phyloP scores from a whole-genome alignment of 441 rosid species.

The Croton laevigatus region DNA sequence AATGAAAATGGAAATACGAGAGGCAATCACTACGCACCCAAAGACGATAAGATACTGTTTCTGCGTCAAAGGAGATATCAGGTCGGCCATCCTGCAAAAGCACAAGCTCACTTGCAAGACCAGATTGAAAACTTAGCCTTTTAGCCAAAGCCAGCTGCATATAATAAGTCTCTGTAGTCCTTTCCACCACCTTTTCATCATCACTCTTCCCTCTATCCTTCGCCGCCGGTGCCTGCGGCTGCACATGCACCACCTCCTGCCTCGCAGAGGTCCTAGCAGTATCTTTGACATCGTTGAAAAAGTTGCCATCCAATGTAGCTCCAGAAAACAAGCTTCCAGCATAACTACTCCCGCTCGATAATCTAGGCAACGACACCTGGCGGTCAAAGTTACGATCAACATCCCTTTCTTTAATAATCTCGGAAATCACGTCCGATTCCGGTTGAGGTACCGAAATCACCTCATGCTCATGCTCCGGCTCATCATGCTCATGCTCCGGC shows the following conservation, averaged over 20 bases:
- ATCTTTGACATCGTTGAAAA: conserved; percentile 57
- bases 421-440: conserved; percentile 30
- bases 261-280: conserved; percentile 30
- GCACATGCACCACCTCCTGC: conserved; percentile 33
- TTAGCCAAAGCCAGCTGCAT: conserved; percentile 77
- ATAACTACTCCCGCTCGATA: conserved; percentile 85
- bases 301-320: conserved; percentile 59
- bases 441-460: conserved; percentile 17
- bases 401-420: conserved; percentile 32
- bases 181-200: conserved; percentile 36
- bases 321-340: conserved; percentile 85
- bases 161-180: conserved; percentile 54
- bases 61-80: conserved; percentile 38
- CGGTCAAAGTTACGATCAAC: conserved; percentile 60
- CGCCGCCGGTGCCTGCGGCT: conserved; percentile 11
- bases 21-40: conserved; percentile 46
- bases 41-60: conserved; percentile 73
- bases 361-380: conserved; percentile 67
- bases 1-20: background rate
- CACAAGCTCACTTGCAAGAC: conserved; percentile 43
- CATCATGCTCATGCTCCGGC: conserved; percentile 14
- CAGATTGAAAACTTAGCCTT: conserved; percentile 68
- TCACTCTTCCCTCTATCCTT: conserved; percentile 1
- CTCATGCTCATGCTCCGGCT: conserved; percentile 19
- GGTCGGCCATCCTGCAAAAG: conserved; percentile 33